phyloP scores from a whole-genome alignment of 1,139 yeast species.

The Spencermartinsiella ligniputridi region DNA sequence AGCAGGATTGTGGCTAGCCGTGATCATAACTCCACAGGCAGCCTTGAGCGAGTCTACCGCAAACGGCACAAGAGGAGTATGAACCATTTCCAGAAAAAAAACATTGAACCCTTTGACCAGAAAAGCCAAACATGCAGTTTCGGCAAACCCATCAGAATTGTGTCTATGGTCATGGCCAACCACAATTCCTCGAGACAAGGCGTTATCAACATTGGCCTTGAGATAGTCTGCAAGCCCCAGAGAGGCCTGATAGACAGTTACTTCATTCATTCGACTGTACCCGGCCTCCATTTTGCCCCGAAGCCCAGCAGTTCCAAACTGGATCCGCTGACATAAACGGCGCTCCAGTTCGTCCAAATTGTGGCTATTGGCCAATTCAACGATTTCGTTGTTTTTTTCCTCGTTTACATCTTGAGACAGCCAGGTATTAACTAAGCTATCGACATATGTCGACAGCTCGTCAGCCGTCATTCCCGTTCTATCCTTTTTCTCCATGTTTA shows the following conservation, averaged over 20 bases:
- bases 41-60: slow-evolving; percentile 62
- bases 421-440: slow-evolving; percentile 47
- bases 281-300: slow-evolving; percentile 89
- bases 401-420: slow-evolving; percentile 45
- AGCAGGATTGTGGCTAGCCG: slow-evolving; percentile 96
- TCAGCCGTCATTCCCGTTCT: not conserved
- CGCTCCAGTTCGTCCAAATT: slow-evolving; percentile 46
- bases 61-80: slow-evolving; percentile 92
- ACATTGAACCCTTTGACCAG: slow-evolving; percentile 65
- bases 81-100: slow-evolving; percentile 58
- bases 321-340: slow-evolving; percentile 53
- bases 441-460: slow-evolving; percentile 20
- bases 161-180: slow-evolving; percentile 90
- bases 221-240: slow-evolving; percentile 80
- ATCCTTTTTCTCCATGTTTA: not conserved
- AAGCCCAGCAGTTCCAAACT: slow-evolving; percentile 93
- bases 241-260: slow-evolving; percentile 86
- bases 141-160: slow-evolving; percentile 76
- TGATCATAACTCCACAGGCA: slow-evolving; percentile 86
- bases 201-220: slow-evolving; percentile 30
- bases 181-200: slow-evolving; percentile 49
- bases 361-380: slow-evolving; percentile 38
- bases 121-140: slow-evolving; percentile 72
- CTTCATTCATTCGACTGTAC: slow-evolving; percentile 80
- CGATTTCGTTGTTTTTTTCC: slow-evolving; percentile 53